phyloP scores from a whole-genome alignment of 139 green algal genomes.

The Chlamydomonas sp. region DNA sequence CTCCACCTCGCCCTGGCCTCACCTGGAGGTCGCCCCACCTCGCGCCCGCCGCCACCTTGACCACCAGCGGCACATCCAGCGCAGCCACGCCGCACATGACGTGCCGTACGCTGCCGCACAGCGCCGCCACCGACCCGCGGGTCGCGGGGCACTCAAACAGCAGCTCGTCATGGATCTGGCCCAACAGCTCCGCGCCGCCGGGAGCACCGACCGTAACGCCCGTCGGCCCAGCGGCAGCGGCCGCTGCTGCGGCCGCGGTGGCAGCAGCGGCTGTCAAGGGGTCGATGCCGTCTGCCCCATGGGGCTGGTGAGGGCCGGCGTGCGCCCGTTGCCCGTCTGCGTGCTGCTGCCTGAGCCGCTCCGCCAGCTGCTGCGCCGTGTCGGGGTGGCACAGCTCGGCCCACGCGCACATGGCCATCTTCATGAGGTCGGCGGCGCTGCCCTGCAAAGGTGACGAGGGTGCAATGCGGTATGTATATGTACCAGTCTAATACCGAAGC shows the following conservation, averaged over 20 bases:
- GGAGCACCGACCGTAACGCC: neutral
- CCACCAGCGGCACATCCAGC: conserved; percentile 29
- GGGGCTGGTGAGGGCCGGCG: too few relatives aligned
- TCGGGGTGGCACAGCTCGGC: conserved; percentile 15
- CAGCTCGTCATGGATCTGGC: conserved; percentile 71
- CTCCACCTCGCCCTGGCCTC: neutral
- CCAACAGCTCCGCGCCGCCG: conserved; percentile 40
- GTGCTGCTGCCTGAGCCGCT: neutral
- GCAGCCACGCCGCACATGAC: conserved; percentile 15
- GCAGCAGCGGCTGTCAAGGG: neutral
- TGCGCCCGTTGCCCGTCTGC: neutral
- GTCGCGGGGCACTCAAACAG: conserved; percentile 54
- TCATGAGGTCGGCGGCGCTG: conserved; percentile 70
- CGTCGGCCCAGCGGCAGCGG: neutral
- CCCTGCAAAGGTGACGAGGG: conserved; percentile 30
- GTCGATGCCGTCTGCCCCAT: neutral
- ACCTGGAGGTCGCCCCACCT: conserved; percentile 21
- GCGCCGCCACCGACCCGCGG: neutral
- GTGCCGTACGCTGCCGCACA: neutral
- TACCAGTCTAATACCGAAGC: neutral
- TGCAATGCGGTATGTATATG: neutral
- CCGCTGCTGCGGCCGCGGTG: neutral
- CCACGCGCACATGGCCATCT: conserved; percentile 62
- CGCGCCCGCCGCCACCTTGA: conserved; percentile 22
- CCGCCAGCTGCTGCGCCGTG: neutral